A percentile compares a stretch with the other conserved stretches of the same genome.
phyloP scores from a whole-genome alignment of 345 rosid genomes.

The Noccaea caerulescens region DNA sequence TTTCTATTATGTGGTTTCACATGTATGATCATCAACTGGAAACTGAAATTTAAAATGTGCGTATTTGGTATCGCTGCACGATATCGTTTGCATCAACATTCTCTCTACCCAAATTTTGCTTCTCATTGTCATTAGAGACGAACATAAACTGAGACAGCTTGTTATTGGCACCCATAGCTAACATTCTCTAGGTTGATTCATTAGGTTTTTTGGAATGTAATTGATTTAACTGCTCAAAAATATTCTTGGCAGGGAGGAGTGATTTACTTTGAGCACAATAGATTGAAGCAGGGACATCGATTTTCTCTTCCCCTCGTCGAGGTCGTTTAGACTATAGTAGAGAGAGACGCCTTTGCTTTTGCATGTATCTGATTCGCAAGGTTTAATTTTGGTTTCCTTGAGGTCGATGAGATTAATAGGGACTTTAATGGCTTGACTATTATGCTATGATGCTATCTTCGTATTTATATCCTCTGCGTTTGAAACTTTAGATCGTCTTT shows the following conservation, averaged over 20 bases:
- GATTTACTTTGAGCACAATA: conserved; percentile 1
- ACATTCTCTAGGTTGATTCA: conserved; percentile 16
- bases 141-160: conserved; percentile 20
- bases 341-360: conserved; percentile 22
- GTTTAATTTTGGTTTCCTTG: neutral
- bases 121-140: conserved; percentile 3
- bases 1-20: neutral
- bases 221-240: neutral
- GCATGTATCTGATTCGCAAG: conserved; percentile 18
- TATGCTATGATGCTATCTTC: neutral
- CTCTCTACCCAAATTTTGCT: conserved; percentile 21
- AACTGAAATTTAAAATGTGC: neutral
- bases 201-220: conserved; percentile 16
- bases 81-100: neutral
- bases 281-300: conserved; percentile 3
- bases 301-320: neutral
- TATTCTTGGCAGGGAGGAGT: conserved; percentile 38
- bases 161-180: neutral
- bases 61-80: neutral
- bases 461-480: conserved; percentile 14
- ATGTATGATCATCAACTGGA: neutral
- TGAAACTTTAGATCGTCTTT: conserved; percentile 18
- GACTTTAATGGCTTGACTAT: conserved; percentile 1
- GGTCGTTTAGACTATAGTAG: conserved; percentile 12
- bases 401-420: conserved; percentile 16